phyloP scores from a whole-genome alignment of 1,284 basidiomycete species.

The Cryptococcus sp. region DNA sequence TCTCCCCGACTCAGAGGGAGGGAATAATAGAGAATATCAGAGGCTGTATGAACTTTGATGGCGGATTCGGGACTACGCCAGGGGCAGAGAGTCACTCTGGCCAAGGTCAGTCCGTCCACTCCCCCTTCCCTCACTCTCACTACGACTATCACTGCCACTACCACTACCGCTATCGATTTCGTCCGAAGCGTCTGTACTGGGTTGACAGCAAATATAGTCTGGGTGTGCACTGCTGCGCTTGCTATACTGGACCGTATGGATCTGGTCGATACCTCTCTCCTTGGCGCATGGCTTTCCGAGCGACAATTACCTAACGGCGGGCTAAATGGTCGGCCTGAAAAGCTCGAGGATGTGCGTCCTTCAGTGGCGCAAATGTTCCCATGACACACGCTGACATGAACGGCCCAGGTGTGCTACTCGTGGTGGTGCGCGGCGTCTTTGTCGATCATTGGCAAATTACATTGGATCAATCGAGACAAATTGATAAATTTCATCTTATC shows the following conservation, averaged over 20 bases:
- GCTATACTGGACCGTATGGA: slow-evolving; percentile 83
- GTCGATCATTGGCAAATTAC: slow-evolving; percentile 77
- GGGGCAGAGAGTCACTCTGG: slow-evolving; percentile 92
- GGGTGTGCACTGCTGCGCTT: slow-evolving; percentile 82
- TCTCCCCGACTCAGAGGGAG: slow-evolving; percentile 56
- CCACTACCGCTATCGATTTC: background rate
- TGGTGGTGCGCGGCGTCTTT: slow-evolving; percentile 94
- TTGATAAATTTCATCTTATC: slow-evolving; percentile 79
- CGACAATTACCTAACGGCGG: slow-evolving; percentile 91
- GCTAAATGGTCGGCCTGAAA: slow-evolving; percentile 92
- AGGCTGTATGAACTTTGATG: slow-evolving; percentile 88
- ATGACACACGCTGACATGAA: too few relatives aligned
- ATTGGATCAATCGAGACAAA: slow-evolving; percentile 90
- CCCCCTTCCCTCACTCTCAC: too few relatives aligned
- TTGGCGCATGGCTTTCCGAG: slow-evolving; percentile 92
- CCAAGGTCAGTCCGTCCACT: slow-evolving; percentile 65
- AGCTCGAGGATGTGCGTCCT: slow-evolving; percentile 84
- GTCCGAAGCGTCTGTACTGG: background rate
- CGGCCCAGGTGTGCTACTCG: slow-evolving; percentile 84
- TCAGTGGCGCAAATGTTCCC: background rate
- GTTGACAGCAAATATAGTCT: slow-evolving; percentile 61
- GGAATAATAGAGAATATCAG: slow-evolving; percentile 72
- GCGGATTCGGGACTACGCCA: slow-evolving; percentile 80
- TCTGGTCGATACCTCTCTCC: slow-evolving; percentile 69
- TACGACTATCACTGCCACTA: background rate